phyloP scores from a whole-genome alignment of 306 rosid genomes.

The Trifolium repens region DNA sequence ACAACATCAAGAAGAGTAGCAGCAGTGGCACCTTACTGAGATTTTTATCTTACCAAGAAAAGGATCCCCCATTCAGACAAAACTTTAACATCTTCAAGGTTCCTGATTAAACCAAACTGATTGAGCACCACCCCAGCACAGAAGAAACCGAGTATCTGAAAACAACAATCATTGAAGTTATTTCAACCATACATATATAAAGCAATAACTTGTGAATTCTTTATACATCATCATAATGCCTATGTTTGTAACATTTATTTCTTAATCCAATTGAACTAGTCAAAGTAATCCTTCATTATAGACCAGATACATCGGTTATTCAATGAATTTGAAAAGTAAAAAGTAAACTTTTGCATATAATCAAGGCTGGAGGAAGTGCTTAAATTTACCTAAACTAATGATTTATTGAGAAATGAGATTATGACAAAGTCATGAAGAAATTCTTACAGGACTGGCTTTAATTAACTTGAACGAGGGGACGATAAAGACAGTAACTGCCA shows the following conservation, averaged over 20 bases:
- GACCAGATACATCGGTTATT: too few species aligned
- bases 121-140: conserved; percentile 91
- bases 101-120: conserved; percentile 96
- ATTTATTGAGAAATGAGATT: conserved; percentile 8
- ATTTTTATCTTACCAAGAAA: conserved; percentile 87
- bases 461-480: conserved; percentile 85
- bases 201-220: conserved; percentile 21
- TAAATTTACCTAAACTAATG: conserved; percentile 22
- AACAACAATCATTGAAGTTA: conserved; percentile 41
- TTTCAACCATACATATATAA: conserved; percentile 25
- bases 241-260: background rate
- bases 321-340: too few species aligned
- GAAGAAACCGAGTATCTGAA: conserved; percentile 99
- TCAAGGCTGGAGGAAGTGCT: background rate
- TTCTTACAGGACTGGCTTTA: conserved; percentile 63
- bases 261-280: conserved; percentile 22
- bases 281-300: conserved; percentile 18
- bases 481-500: conserved; percentile 80
- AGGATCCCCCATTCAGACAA: conserved; percentile 99
- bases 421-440: conserved; percentile 1
- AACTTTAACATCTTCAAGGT: conserved; percentile 87
- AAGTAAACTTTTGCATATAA: too few species aligned
- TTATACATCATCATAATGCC: conserved; percentile 13
- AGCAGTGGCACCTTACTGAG: conserved; percentile 26
- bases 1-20: conserved; percentile 21